phyloP scores from a whole-genome alignment of 352 stramenopile genomes.

The Blastocystis sp. region DNA sequence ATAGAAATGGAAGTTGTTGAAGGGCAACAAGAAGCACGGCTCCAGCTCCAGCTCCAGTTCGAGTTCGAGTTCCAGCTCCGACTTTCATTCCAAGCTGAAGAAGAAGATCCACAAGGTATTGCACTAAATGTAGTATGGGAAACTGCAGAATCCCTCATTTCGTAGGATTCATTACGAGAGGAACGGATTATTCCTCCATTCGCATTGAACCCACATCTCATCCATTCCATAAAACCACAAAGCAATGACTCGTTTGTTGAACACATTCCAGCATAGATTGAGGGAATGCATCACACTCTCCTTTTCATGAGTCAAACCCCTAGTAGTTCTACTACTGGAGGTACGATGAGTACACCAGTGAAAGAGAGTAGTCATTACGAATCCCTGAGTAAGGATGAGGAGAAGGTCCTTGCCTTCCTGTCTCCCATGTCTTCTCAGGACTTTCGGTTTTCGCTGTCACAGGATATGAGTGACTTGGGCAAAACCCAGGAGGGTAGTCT shows the following conservation, averaged over 20 bases:
- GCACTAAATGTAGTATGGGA: slow-evolving; percentile 7
- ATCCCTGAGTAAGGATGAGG: background rate
- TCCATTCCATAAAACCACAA: slow-evolving; percentile 15
- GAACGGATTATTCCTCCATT: background rate
- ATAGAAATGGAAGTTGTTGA: slow-evolving; percentile 27
- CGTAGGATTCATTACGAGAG: background rate
- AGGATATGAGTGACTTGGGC: slow-evolving; percentile 9
- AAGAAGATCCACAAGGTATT: slow-evolving; percentile 18
- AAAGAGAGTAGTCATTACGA: background rate
- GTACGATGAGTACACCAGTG: background rate
- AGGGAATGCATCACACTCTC: background rate
- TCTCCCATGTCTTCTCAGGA: slow-evolving; percentile 39
- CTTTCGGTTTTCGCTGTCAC: slow-evolving; percentile 15
- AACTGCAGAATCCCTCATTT: background rate
- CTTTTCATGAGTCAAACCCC: background rate
- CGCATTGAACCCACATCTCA: background rate
- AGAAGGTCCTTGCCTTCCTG: background rate
- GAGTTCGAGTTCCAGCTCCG: slow-evolving; percentile 32
- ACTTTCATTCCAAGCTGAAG: background rate
- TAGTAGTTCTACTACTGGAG: background rate
- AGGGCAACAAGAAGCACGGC: slow-evolving; percentile 15
- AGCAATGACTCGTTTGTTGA: background rate
- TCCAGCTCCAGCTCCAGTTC: slow-evolving; percentile 61
- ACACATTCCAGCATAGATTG: background rate
- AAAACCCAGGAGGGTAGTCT: background rate